These are phyloP conservation scores for Santalum album DNA, from an alignment of 164 flowering plant species.

Conservation along the genomic window DNA sequence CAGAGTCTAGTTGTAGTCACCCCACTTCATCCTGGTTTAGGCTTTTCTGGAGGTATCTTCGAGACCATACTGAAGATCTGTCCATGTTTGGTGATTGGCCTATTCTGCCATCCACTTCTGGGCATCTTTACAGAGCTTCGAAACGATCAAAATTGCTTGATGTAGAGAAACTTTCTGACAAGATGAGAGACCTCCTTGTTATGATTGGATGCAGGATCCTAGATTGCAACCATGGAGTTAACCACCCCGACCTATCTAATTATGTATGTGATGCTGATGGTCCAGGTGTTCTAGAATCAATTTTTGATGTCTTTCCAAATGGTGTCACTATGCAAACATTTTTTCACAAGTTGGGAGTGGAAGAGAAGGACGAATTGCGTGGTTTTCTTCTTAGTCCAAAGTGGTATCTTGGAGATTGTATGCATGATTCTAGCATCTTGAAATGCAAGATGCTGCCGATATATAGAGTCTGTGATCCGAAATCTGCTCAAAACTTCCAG, in stretches of 20 bases:
- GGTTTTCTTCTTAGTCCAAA: slow-evolving; percentile 71
- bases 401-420: slow-evolving; percentile 59
- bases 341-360: slow-evolving; percentile 28
- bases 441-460: slow-evolving; percentile 67
- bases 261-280: slow-evolving; percentile 56
- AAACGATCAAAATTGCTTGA: slow-evolving; percentile 51
- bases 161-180: slow-evolving; percentile 41
- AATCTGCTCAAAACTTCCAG: slow-evolving; percentile 21
- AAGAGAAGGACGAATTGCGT: slow-evolving; percentile 73
- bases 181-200: slow-evolving; percentile 39
- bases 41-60: slow-evolving; percentile 76
- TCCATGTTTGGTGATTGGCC: slow-evolving; percentile 88
- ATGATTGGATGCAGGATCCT: slow-evolving; percentile 83
- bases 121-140: slow-evolving; percentile 66
- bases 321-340: slow-evolving; percentile 18
- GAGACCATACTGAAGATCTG: slow-evolving; percentile 38
- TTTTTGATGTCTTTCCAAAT: slow-evolving; percentile 49
- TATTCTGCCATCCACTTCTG: slow-evolving; percentile 75
- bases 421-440: slow-evolving; percentile 37
- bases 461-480: slow-evolving; percentile 50
- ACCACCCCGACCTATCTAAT: slow-evolving; percentile 54
- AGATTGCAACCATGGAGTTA: slow-evolving; percentile 40
- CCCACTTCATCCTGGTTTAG: slow-evolving; percentile 71
- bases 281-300: slow-evolving; percentile 62
- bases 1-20: slow-evolving; percentile 34